phyloP scores from a whole-genome alignment of 306 rosid genomes.

The Lagenaria siceraria region DNA sequence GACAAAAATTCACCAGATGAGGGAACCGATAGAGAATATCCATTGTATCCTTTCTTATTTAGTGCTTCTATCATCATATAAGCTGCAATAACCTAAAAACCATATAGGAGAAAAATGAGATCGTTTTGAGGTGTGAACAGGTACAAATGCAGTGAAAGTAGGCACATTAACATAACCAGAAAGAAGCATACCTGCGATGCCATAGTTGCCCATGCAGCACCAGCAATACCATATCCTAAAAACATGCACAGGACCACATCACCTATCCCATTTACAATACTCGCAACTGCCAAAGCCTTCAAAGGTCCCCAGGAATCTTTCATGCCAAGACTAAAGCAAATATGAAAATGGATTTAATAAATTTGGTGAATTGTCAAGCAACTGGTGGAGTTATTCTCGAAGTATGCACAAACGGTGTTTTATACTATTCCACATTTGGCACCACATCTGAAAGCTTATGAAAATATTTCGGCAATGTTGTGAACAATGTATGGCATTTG shows the following conservation, averaged over 20 bases:
- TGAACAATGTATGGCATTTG: not conserved
- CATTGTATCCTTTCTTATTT: conserved; percentile 64
- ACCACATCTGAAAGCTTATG: not conserved
- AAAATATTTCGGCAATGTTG: not conserved
- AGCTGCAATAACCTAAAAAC: conserved; percentile 64
- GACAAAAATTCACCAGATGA: conserved; percentile 42
- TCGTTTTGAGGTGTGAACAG: not conserved
- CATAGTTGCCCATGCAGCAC: conserved; percentile 90
- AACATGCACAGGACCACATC: conserved; percentile 43
- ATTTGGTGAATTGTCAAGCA: not conserved
- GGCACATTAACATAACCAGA: not conserved
- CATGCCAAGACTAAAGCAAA: conserved; percentile 60
- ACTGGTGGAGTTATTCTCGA: not conserved
- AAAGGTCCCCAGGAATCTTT: conserved; percentile 89
- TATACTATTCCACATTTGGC: not conserved
- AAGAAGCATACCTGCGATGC: conserved; percentile 42
- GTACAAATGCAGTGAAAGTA: not conserved
- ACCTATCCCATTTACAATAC: conserved; percentile 49
- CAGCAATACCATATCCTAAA: conserved; percentile 56
- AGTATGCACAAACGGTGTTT: not conserved
- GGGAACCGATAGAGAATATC: conserved; percentile 53
- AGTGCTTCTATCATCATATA: conserved; percentile 74
- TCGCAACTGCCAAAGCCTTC: conserved; percentile 63
- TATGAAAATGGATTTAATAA: not conserved
- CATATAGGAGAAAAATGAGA: conserved; percentile 5